A percentile compares a stretch with the other conserved stretches of the same genome.
Evolutionary conservation across 2,329 filamentous ascomycete genomes (phyloP).

Genomic region (Hypomyces perniciosus): DNA sequence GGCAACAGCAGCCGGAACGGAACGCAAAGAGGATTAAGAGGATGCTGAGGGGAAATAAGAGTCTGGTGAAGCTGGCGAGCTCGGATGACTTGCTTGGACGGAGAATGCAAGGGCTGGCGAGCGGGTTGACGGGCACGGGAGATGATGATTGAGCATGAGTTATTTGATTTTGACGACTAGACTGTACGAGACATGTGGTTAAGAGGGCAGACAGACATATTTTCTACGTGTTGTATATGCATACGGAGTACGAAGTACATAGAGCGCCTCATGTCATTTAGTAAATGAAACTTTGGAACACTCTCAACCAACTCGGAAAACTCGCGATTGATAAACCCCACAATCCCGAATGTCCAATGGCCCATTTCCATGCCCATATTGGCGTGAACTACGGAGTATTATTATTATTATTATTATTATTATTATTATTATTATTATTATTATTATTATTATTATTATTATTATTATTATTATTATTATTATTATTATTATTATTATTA

Average conservation of each 20-base stretch:
- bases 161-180: neutral
- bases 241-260: neutral
- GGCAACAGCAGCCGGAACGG: neutral
- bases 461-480: no score
- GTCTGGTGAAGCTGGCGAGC: constrained; percentile 49
- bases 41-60: constrained; percentile 37
- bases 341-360: no score
- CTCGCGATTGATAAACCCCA: no score
- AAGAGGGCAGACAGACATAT: neutral
- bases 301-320: no score
- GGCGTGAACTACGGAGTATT: no score
- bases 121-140: constrained; percentile 44
- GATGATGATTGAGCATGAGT: constrained; percentile 32
- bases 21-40: constrained; percentile 22
- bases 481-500: no score
- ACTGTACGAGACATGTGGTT: neutral
- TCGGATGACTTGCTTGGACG: constrained; percentile 52
- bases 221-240: neutral
- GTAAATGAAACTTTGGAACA: no score
- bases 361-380: no score
- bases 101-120: constrained; percentile 53
- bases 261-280: no score
- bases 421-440: no score
- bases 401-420: no score
- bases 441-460: no score